phyloP scores from a whole-genome alignment of 192 early-diverging fungal genomes.

The Dissophora ornata region DNA sequence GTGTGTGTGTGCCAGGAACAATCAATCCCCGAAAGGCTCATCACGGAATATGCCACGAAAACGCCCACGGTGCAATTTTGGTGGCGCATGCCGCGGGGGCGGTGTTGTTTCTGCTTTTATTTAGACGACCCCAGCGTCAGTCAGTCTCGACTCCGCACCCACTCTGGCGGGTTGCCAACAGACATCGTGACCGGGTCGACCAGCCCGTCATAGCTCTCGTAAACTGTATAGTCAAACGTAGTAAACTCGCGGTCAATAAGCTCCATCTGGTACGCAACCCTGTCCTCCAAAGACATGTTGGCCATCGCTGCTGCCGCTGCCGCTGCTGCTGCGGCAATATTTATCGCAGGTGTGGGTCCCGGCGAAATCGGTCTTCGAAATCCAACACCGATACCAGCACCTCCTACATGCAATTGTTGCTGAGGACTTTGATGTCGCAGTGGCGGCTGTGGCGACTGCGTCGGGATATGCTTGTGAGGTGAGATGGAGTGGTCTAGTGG shows the following conservation, averaged over 20 bases:
- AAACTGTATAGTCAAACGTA: constrained; percentile 87
- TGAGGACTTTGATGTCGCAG: constrained; percentile 20
- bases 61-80: no score
- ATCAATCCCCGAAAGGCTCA: no score
- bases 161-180: constrained; percentile 75
- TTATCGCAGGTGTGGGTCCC: constrained; percentile 17
- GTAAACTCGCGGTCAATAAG: constrained; percentile 80
- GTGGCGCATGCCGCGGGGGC: no score
- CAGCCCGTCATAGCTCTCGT: constrained; percentile 77
- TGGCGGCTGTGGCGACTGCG: constrained; percentile 17
- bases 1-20: no score
- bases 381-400: not conserved
- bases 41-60: no score
- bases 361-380: constrained; percentile 13
- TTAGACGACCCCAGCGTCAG: no score
- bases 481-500: constrained; percentile 40
- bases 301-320: constrained; percentile 30
- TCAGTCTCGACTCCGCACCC: constrained; percentile 63
- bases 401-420: not conserved
- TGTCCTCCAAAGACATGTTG: constrained; percentile 24
- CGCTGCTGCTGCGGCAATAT: constrained; percentile 39
- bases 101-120: no score
- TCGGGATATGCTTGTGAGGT: constrained; percentile 31
- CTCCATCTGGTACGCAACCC: constrained; percentile 41
- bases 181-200: constrained; percentile 70